Evolutionary conservation across 2,329 filamentous ascomycete genomes (phyloP).

Genomic region (Raffaelea arxii): DNA sequence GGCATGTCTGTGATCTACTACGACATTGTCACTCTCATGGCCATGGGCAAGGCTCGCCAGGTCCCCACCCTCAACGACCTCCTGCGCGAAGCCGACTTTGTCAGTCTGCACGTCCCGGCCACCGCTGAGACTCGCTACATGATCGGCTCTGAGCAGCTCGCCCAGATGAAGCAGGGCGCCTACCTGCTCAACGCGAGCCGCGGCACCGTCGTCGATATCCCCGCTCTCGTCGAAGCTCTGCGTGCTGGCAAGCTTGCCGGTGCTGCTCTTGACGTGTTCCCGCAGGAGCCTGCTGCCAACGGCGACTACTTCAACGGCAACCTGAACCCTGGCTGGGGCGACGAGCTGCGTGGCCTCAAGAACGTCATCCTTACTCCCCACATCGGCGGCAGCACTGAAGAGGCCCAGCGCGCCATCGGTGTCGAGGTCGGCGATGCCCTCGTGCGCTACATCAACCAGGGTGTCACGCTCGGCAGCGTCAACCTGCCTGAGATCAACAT

Average conservation of each 20-base stretch:
- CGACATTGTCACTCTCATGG: slow-evolving; percentile 90
- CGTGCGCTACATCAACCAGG: slow-evolving; percentile 92
- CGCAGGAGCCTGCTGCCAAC: slow-evolving; percentile 85
- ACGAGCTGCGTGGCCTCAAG: slow-evolving; percentile 74
- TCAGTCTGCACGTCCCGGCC: slow-evolving; percentile 91
- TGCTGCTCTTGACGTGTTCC: slow-evolving; percentile 93
- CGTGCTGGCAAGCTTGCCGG: slow-evolving; percentile 79
- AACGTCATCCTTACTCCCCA: slow-evolving; percentile 95
- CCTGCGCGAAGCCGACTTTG: slow-evolving; percentile 74
- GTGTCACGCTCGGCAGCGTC: slow-evolving; percentile 80
- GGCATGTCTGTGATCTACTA: slow-evolving; percentile 98
- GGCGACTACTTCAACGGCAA: slow-evolving; percentile 86
- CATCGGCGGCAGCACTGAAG: slow-evolving; percentile 95
- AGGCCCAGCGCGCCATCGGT: slow-evolving; percentile 92
- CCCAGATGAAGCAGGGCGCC: slow-evolving; percentile 82
- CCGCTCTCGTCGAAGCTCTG: slow-evolving; percentile 81
- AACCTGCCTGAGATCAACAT: slow-evolving; percentile 94
- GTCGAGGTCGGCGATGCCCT: slow-evolving; percentile 84
- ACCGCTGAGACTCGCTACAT: slow-evolving; percentile 86
- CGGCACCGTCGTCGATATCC: slow-evolving; percentile 88
- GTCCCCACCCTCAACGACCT: slow-evolving; percentile 69
- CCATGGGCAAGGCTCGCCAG: slow-evolving; percentile 77
- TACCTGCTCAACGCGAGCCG: slow-evolving; percentile 96
- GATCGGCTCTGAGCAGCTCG: slow-evolving; percentile 71
- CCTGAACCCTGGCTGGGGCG: slow-evolving; percentile 67